Percentiles rank a stretch among this genome's conserved stretches.
Evolutionary conservation across 257 asterid genomes (phyloP).

Genomic region (Vinca minor): DNA sequence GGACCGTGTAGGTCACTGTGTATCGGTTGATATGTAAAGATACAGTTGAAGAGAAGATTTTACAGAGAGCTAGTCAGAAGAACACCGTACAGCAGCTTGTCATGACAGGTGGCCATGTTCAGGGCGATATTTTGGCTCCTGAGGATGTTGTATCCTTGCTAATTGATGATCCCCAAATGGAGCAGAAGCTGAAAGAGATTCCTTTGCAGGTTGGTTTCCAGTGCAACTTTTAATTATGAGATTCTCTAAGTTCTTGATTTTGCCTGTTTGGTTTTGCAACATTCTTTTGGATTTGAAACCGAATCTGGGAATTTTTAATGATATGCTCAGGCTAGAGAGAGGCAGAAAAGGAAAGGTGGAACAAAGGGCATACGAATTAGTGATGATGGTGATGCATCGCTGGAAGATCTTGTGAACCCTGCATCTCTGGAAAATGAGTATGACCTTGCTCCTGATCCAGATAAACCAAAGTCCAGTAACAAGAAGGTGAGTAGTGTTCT

Average conservation of each 20-base stretch:
- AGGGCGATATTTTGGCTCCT: constrained; percentile 94
- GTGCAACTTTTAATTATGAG: background rate
- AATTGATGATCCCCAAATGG: constrained; percentile 87
- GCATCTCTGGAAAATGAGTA: constrained; percentile 42
- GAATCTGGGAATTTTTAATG: background rate
- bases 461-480: constrained; percentile 48
- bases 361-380: constrained; percentile 70
- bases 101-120: constrained; percentile 98
- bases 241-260: background rate
- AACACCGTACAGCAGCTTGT: constrained; percentile 96
- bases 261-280: background rate
- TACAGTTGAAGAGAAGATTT: constrained; percentile 89
- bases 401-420: constrained; percentile 57
- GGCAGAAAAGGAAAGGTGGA: constrained; percentile 79
- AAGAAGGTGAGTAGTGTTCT: constrained; percentile 52
- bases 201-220: constrained; percentile 72
- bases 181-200: constrained; percentile 82
- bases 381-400: constrained; percentile 80
- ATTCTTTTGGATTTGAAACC: constrained; percentile 11
- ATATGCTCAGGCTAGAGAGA: constrained; percentile 72
- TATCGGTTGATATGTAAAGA: constrained; percentile 89
- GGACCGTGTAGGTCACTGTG: constrained; percentile 60
- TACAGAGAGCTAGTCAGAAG: constrained; percentile 95
- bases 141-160: constrained; percentile 86
- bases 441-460: constrained; percentile 43